Base-by-base conservation (phyloP, 495 filamentous ascomycete species). In the Talaromyces nanjingensis region DNA sequence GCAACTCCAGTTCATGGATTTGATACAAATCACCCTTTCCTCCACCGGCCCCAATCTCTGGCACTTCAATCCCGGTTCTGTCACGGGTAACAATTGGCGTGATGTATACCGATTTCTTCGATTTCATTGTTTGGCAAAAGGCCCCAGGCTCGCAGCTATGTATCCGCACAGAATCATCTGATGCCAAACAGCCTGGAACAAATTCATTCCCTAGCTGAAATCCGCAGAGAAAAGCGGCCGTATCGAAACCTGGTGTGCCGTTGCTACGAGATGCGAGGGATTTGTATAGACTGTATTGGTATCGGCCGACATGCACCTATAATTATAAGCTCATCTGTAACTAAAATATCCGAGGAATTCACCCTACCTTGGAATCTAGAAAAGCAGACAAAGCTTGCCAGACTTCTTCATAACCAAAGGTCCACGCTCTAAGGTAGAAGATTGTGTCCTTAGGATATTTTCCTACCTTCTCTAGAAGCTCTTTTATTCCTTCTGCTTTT, bases 381-480 rank as follows among this genome's bases (percentile, higher is more conserved):
- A 84, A 82, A 12, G 86, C 83, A 1, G 91, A 87, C 12, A 98
- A 75, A 3, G 91, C 89, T 62, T 91, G 78, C 92, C 92, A 97
- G 0, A 96, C 91, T 62, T 97, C 90, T 72, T 96, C 91, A 58
- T 91, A 91, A 27, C 93, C 93, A 71, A 94, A 96, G 1, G 93
- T 98, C 93, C 93, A 97, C 2, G 92, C 84, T 57, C 91, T 82
- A 57, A 98, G 84, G 72, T 96, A 89, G 68, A 97, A 97, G 5
- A 86, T 74, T 0, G 91, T 96, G 24, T 93, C 84, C 9, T 77
- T 62, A 0, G 92, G 89, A 73, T 94, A 96, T 11, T 76, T 67
- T 0, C 76, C 69, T 0, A 96, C 78, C 69, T 92, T 90, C 29
- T 79, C 70, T 2, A 97, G 69, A 2, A 97, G 81, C 70, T 96